Conservation (phyloP, 2,329 filamentous ascomycete species). For the Aspergillaceae sp. region DNA sequence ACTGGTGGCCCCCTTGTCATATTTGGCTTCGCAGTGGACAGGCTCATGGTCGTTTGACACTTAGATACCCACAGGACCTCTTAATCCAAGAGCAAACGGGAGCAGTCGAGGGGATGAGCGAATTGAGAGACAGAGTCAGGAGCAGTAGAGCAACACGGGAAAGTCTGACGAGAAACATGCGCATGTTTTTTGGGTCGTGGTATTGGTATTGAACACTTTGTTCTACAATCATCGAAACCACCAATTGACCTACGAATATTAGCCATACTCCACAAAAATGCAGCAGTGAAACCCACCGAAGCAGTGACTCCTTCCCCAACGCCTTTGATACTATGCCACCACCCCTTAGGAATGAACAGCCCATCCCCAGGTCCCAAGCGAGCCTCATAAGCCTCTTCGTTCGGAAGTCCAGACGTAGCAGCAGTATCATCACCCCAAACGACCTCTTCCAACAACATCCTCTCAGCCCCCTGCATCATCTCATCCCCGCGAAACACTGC, state of each 20-base stretch:
- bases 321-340: slow-evolving; percentile 80
- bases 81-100: too few relatives aligned
- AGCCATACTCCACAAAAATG: neutral
- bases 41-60: too few relatives aligned
- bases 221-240: slow-evolving; percentile 56
- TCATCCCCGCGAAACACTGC: slow-evolving; percentile 63
- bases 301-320: slow-evolving; percentile 49
- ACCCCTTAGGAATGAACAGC: slow-evolving; percentile 70
- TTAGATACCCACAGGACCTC: too few relatives aligned
- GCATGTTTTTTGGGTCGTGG: slow-evolving; percentile 13
- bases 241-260: slow-evolving; percentile 56
- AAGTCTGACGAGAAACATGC: slow-evolving; percentile 17
- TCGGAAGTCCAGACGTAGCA: slow-evolving; percentile 15
- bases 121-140: slow-evolving; percentile 13
- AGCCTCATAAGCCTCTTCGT: slow-evolving; percentile 40
- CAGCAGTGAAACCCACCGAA: slow-evolving; percentile 38
- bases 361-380: slow-evolving; percentile 57
- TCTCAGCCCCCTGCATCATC: slow-evolving; percentile 83
- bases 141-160: slow-evolving; percentile 22
- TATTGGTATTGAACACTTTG: neutral
- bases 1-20: slow-evolving; percentile 1
- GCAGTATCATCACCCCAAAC: slow-evolving; percentile 53
- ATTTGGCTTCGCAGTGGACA: too few relatives aligned
- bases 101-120: neutral
- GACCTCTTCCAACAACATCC: slow-evolving; percentile 53